Evolutionary conservation across 2,329 filamentous ascomycete species (phyloP).

Genomic region (Fusarium concolor): DNA sequence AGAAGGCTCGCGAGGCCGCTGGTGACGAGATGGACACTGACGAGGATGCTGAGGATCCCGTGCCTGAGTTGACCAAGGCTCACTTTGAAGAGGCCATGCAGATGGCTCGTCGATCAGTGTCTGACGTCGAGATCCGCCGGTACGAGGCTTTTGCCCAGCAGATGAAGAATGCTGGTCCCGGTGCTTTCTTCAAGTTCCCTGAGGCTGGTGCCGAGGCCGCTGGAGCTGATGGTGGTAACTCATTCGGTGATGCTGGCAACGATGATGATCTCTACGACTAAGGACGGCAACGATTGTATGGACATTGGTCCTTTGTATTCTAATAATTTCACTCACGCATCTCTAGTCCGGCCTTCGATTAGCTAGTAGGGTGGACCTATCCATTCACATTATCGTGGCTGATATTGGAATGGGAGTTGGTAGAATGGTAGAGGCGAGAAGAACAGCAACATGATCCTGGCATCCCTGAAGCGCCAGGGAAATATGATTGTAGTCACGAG

Average conservation of each 20-base stretch:
- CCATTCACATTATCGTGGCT: conserved; percentile 42
- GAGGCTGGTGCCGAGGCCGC: conserved; percentile 73
- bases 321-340: conserved; percentile 57
- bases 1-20: conserved; percentile 87
- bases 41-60: conserved; percentile 88
- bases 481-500: conserved; percentile 20
- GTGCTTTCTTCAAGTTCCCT: conserved; percentile 98
- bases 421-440: conserved; percentile 49
- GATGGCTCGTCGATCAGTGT: conserved; percentile 91
- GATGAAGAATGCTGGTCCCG: conserved; percentile 97
- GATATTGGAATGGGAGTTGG: conserved; percentile 52
- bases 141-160: conserved; percentile 99
- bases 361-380: conserved; percentile 37
- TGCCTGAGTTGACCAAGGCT: conserved; percentile 93
- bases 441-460: conserved; percentile 30
- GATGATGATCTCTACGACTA: conserved; percentile 98
- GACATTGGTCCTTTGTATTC: conserved; percentile 57
- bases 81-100: conserved; percentile 99
- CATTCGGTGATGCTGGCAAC: conserved; percentile 87
- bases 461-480: conserved; percentile 22
- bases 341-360: conserved; percentile 47
- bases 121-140: conserved; percentile 94
- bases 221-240: conserved; percentile 67
- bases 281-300: conserved; percentile 46
- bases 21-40: conserved; percentile 78